These are phyloP conservation scores for Draba incana DNA, from an alignment of 345 rosid species.

Conservation along the genomic window DNA sequence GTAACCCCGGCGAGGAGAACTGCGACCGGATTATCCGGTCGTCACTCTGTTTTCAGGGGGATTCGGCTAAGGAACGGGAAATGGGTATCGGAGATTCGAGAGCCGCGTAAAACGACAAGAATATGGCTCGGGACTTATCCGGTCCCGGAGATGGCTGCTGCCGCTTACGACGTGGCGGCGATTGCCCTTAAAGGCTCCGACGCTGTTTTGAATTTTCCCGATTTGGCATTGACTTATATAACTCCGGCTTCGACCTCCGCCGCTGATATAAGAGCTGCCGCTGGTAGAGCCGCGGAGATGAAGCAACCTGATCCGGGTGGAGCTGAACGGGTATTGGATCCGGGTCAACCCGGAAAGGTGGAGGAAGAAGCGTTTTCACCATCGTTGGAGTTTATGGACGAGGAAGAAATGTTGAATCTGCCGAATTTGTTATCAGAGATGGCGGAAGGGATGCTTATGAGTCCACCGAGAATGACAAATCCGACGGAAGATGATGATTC, in stretches of 20 bases:
- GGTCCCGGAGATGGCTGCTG: slow-evolving; percentile 79
- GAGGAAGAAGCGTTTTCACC: slow-evolving; percentile 22
- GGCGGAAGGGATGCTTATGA: slow-evolving; percentile 79
- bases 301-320: slow-evolving; percentile 36
- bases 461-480: slow-evolving; percentile 68
- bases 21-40: slow-evolving; percentile 39
- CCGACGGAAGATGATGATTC: slow-evolving; percentile 57
- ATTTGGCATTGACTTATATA: slow-evolving; percentile 51
- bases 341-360: slow-evolving; percentile 35
- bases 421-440: slow-evolving; percentile 68
- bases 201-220: slow-evolving; percentile 59
- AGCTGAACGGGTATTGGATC: slow-evolving; percentile 13
- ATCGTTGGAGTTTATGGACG: slow-evolving; percentile 53
- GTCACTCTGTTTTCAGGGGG: slow-evolving; percentile 55
- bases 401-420: slow-evolving; percentile 57
- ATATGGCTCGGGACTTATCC: slow-evolving; percentile 78
- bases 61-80: slow-evolving; percentile 71
- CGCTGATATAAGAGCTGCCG: slow-evolving; percentile 59
- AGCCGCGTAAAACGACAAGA: slow-evolving; percentile 72
- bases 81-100: slow-evolving; percentile 83
- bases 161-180: slow-evolving; percentile 81
- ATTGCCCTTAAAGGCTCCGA: slow-evolving; percentile 69
- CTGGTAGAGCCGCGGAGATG: slow-evolving; percentile 57
- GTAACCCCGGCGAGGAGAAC: slow-evolving; percentile 29
- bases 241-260: slow-evolving; percentile 55